Percentiles rank a stretch among this genome's conserved stretches.
Evolutionary conservation across 2,329 filamentous ascomycete species (phyloP).

Genomic region (Onygena corvina): DNA sequence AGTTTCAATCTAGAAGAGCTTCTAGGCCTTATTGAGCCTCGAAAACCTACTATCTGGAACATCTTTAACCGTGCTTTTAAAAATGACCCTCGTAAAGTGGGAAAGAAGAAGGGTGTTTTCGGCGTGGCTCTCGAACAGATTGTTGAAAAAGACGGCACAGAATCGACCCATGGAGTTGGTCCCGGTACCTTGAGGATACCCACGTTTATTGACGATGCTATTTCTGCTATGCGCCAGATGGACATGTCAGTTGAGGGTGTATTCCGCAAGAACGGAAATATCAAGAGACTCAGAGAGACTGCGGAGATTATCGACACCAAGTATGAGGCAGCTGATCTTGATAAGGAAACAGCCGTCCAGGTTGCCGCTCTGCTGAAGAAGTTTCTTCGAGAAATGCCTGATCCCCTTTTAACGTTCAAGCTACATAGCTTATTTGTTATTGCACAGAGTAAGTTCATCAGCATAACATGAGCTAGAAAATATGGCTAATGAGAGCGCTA

Average conservation of each 20-base stretch:
- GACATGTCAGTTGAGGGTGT: conserved; percentile 97
- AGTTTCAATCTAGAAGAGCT: conserved; percentile 92
- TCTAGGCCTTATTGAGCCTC: conserved; percentile 80
- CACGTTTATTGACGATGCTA: conserved; percentile 85
- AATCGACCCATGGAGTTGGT: conserved; percentile 94
- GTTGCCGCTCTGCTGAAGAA: conserved; percentile 89
- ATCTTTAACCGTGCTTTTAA: conserved; percentile 96
- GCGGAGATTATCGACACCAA: conserved; percentile 78
- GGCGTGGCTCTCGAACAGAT: conserved; percentile 78
- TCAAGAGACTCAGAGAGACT: conserved; percentile 79
- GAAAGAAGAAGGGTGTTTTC: conserved; percentile 90
- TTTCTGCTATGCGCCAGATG: conserved; percentile 94
- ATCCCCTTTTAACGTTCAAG: conserved; percentile 90
- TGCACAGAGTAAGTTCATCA: conserved; percentile 54
- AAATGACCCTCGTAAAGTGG: conserved; percentile 55
- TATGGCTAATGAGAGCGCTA: conserved; percentile 19
- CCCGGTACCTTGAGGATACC: conserved; percentile 83
- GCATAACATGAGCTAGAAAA: background rate
- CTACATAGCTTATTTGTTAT: conserved; percentile 82
- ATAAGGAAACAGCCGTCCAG: conserved; percentile 81
- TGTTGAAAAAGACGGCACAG: conserved; percentile 84
- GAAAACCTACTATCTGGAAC: conserved; percentile 93
- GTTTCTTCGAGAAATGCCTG: conserved; percentile 85
- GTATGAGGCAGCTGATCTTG: conserved; percentile 73
- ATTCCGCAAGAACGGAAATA: conserved; percentile 98